phyloP scores from a whole-genome alignment of 495 filamentous ascomycete species.

The Neurospora africana region DNA sequence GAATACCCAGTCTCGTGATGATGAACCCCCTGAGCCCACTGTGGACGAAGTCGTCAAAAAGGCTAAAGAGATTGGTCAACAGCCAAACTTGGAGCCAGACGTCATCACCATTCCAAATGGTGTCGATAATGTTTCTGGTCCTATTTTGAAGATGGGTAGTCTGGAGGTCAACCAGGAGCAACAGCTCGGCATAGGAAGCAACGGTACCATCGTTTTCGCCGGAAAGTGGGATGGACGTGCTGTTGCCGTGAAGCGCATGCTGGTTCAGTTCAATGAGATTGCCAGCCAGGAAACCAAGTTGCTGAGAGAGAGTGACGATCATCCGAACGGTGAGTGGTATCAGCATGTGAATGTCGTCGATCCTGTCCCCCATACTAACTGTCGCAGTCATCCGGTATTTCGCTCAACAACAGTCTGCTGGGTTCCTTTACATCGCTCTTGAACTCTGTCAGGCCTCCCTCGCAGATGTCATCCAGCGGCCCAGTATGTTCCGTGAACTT shows the following conservation, averaged over 20 bases:
- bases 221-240: conserved; percentile 83
- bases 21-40: conserved; percentile 23
- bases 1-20: conserved; percentile 30
- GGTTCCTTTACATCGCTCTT: conserved; percentile 93
- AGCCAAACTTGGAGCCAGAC: conserved; percentile 46
- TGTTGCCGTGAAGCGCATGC: conserved; percentile 94
- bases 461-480: conserved; percentile 74
- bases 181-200: conserved; percentile 69
- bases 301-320: conserved; percentile 86
- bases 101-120: conserved; percentile 37
- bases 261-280: conserved; percentile 88
- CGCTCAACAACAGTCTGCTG: conserved; percentile 73
- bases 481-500: conserved; percentile 34
- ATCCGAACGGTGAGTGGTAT: conserved; percentile 55
- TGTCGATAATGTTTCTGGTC: conserved; percentile 45
- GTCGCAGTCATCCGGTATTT: conserved; percentile 79
- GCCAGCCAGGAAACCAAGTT: conserved; percentile 87
- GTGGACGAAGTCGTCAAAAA: conserved; percentile 36
- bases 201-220: conserved; percentile 75
- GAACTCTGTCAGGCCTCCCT: conserved; percentile 93
- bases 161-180: conserved; percentile 63
- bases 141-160: conserved; percentile 58
- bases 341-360: not conserved
- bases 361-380: conserved; percentile 12
- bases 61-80: conserved; percentile 34